phyloP scores from a whole-genome alignment of 352 stramenopile species.

The Phytophthora brassicae region DNA sequence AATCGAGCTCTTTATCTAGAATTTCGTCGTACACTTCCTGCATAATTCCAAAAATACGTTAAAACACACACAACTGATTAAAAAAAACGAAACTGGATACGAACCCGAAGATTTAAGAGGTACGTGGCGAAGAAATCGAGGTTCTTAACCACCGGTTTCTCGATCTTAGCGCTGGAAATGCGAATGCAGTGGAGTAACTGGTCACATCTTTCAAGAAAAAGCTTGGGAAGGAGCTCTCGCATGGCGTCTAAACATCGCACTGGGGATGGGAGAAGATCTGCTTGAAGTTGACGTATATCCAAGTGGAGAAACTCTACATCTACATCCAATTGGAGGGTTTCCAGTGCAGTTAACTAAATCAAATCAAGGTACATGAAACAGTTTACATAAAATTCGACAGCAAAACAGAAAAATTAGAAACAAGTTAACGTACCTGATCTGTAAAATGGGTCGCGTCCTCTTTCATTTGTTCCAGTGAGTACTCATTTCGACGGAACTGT shows the following conservation, averaged over 20 bases:
- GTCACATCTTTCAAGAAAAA: conserved; percentile 50
- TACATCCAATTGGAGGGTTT: conserved; percentile 14
- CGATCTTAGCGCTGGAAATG: conserved; percentile 40
- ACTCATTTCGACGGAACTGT: conserved; percentile 46
- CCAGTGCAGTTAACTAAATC: conserved; percentile 24
- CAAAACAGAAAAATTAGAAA: no score
- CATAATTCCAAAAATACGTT: no score
- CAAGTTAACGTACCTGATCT: conserved; percentile 33
- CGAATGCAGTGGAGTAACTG: conserved; percentile 48
- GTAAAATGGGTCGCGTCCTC: conserved; percentile 39
- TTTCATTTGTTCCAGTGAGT: conserved; percentile 47
- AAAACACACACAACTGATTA: no score
- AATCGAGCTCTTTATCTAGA: conserved; percentile 47
- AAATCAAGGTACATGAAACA: neutral
- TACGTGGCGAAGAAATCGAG: conserved; percentile 54
- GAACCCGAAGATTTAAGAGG: conserved; percentile 54
- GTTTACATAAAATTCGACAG: no score
- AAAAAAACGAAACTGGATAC: neutral
- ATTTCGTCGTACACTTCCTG: conserved; percentile 54
- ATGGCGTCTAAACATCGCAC: conserved; percentile 42
- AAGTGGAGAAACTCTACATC: conserved; percentile 51
- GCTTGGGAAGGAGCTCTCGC: conserved; percentile 37
- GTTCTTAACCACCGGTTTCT: conserved; percentile 38
- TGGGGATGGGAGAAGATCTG: conserved; percentile 44
- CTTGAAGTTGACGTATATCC: conserved; percentile 40